These are phyloP conservation scores for Macrolepiota albuminosa DNA, from an alignment of 768 basidiomycete species.

Conservation along the genomic window DNA sequence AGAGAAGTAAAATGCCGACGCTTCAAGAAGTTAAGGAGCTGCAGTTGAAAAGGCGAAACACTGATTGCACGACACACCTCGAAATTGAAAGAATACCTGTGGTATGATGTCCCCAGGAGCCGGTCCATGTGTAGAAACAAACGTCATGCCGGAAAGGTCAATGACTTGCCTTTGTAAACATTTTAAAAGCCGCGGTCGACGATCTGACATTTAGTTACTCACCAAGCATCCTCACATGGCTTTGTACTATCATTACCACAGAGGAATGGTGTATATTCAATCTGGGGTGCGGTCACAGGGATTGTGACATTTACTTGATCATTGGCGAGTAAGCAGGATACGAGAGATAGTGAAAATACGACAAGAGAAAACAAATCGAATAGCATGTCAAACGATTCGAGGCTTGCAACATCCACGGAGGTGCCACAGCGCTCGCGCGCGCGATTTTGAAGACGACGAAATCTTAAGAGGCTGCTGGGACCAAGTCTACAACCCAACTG, in stretches of 20 bases:
- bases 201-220: conserved; percentile 12
- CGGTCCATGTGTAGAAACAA: conserved; percentile 40
- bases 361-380: conserved; percentile 8
- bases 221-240: conserved; percentile 42
- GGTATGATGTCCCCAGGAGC: conserved; percentile 41
- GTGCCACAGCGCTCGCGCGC: background rate
- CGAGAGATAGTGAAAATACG: conserved; percentile 6
- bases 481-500: background rate
- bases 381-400: conserved; percentile 1
- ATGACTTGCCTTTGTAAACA: conserved; percentile 13
- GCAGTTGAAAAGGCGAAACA: background rate
- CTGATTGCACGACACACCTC: conserved; percentile 31
- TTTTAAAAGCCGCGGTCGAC: background rate
- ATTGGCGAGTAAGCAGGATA: conserved; percentile 8
- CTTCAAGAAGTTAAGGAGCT: conserved; percentile 19
- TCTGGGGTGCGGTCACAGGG: conserved; percentile 30
- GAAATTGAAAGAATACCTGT: conserved; percentile 54
- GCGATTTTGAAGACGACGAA: background rate
- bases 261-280: conserved; percentile 45
- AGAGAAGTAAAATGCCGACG: conserved; percentile 38
- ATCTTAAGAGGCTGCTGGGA: background rate
- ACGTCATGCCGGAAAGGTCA: conserved; percentile 14
- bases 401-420: conserved; percentile 8
- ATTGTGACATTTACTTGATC: conserved; percentile 31
- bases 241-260: conserved; percentile 29